These are phyloP conservation scores for Leptographium flavum DNA, from an alignment of 2,329 filamentous ascomycete genomes.

Conservation along the genomic window DNA sequence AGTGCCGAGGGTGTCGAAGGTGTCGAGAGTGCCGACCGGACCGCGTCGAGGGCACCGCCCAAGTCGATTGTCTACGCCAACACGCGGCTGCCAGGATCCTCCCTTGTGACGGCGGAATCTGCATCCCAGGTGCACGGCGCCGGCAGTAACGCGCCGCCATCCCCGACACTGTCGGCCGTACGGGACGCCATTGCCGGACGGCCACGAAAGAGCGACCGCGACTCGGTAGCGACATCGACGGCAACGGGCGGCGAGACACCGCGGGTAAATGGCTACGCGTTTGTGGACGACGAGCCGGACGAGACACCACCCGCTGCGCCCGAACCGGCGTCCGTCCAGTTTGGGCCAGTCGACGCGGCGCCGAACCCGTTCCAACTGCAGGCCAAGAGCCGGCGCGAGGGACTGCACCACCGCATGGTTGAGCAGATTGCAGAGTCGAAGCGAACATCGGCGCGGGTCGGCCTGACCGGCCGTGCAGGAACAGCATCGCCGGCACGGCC, in stretches of 20 bases:
- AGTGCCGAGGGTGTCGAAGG: constrained; percentile 43
- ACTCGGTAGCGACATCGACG: constrained; percentile 24
- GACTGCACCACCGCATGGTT: constrained; percentile 73
- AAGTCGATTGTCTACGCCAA: constrained; percentile 71
- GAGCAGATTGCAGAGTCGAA: constrained; percentile 66
- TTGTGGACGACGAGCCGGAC: constrained; percentile 70
- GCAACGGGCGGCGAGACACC: constrained; percentile 63
- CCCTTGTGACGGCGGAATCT: constrained; percentile 13
- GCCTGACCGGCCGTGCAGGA: constrained; percentile 44
- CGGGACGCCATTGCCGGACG: constrained; percentile 70
- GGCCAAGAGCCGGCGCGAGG: constrained; percentile 62
- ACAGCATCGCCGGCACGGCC: constrained; percentile 26
- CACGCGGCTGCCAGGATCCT: constrained; percentile 54
- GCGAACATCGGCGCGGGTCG: constrained; percentile 42
- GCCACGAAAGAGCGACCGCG: constrained; percentile 46
- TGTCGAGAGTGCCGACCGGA: constrained; percentile 52
- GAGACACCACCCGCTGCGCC: constrained; percentile 21
- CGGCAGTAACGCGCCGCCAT: constrained; percentile 49
- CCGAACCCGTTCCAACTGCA: constrained; percentile 71
- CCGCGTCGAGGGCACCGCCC: constrained; percentile 57
- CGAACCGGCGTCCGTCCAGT: constrained; percentile 23
- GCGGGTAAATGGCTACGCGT: constrained; percentile 82
- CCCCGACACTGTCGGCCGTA: constrained; percentile 73
- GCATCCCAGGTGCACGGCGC: constrained; percentile 21
- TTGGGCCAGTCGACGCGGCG: constrained; percentile 45